Evolutionary conservation across 2,329 filamentous ascomycete genomes (phyloP).

Genomic region (Colletotrichum australisinense): DNA sequence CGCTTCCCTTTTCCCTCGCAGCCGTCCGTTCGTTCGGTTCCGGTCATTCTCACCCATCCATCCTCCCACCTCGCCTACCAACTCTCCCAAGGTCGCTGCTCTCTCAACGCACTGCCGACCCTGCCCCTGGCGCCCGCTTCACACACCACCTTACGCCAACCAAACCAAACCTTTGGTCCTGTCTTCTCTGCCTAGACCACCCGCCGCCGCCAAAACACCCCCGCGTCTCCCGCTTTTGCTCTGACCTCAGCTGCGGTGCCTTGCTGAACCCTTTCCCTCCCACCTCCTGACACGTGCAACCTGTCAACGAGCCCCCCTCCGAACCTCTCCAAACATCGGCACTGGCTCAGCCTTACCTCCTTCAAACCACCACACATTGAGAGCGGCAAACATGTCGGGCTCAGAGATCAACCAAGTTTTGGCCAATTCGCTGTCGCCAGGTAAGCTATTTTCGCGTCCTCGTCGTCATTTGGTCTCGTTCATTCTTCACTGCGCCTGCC

Average conservation of each 20-base stretch:
- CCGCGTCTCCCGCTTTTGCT: constrained; percentile 26
- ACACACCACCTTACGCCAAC: constrained; percentile 5
- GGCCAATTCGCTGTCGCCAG: constrained; percentile 93
- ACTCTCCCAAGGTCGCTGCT: no score
- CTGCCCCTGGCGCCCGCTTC: constrained; percentile 18
- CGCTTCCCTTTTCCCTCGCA: not conserved
- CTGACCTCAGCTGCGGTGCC: constrained; percentile 24
- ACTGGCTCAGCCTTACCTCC: constrained; percentile 32
- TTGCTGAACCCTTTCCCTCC: constrained; percentile 29
- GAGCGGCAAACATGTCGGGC: constrained; percentile 69
- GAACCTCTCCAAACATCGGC: constrained; percentile 29
- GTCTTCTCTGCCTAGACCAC: constrained; percentile 12
- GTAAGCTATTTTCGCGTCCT: constrained; percentile 64
- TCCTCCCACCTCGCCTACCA: constrained; percentile 36
- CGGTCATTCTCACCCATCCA: constrained; percentile 17
- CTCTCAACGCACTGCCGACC: constrained; percentile 33
- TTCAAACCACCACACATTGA: constrained; percentile 31
- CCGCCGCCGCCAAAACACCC: constrained; percentile 14
- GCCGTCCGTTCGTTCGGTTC: constrained; percentile 26
- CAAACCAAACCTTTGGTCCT: constrained; percentile 20
- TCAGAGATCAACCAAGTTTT: constrained; percentile 99
- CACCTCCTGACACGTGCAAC: constrained; percentile 36
- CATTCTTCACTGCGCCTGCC: constrained; percentile 10
- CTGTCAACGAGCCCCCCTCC: constrained; percentile 32
- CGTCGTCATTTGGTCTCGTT: constrained; percentile 25